Conservation (phyloP, 2,329 filamentous ascomycete species). For the Aspergillus alliaceus region DNA sequence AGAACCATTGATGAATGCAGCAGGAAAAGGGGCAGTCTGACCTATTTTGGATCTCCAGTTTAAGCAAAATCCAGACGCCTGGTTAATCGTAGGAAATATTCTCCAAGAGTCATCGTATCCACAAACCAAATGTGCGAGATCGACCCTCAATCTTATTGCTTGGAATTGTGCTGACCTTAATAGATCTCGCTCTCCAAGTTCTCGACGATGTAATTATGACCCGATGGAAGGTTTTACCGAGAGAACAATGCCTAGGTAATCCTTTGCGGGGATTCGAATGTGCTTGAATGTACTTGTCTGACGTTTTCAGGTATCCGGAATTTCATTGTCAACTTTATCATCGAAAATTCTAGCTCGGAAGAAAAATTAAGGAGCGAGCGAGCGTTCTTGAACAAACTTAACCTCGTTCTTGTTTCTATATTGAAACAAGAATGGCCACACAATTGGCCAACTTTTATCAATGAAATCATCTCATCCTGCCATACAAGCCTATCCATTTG, state of each 20-base stretch:
- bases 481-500: conserved; percentile 95
- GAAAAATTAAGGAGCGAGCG: conserved; percentile 81
- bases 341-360: conserved; percentile 86
- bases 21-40: not conserved
- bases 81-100: conserved; percentile 96
- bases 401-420: conserved; percentile 94
- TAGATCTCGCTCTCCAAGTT: conserved; percentile 91
- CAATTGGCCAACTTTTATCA: conserved; percentile 99
- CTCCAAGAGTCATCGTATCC: conserved; percentile 88
- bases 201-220: conserved; percentile 98
- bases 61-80: conserved; percentile 97
- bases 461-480: conserved; percentile 96
- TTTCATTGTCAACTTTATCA: conserved; percentile 98
- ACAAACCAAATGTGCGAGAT: conserved; percentile 85
- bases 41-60: conserved; percentile 60
- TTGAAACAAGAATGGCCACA: conserved; percentile 99
- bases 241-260: conserved; percentile 90
- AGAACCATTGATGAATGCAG: not conserved
- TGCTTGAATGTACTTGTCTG: not conserved
- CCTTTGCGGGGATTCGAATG: conserved; percentile 10
- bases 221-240: conserved; percentile 95
- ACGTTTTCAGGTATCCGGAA: conserved; percentile 79
- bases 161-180: conserved; percentile 33
- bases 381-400: conserved; percentile 95
- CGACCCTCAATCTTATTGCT: not conserved